Evolutionary conservation across 768 basidiomycete genomes (phyloP), one percentile per base, ranked within the genome.

Genomic region (Astraeus odoratus): DNA sequence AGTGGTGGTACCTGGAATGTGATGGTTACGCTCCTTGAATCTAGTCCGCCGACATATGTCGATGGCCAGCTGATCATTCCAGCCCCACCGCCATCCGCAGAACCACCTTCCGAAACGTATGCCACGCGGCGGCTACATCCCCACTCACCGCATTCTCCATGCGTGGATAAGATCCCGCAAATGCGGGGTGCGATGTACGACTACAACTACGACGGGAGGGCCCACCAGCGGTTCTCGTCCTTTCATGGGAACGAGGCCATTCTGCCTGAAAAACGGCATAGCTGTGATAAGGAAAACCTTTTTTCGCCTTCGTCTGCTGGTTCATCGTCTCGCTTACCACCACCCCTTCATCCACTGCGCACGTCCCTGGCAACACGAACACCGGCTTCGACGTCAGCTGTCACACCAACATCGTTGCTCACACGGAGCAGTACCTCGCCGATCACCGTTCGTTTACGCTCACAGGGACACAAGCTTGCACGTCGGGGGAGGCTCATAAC

Each of bases 1-100:
- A 54, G 34, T 33, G 22, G 4, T 24, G 48, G 39, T n/a, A 37
- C 44, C 8, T 61, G 57, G 80, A 67, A 72, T 39, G 62, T 81
- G 38, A 60, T 69, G 18, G 67, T 83, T 7, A 67, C 68, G 3
- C 58, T 80, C 1, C 61, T 75, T 10, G 73, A 75, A 48, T 63
- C 73, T 39, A 79, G 78, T 51, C 69, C 75, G 0, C 75, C 76
- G 5, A 74, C 78, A 7, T 71, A 61, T 57, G 52, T 80, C 24
- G 74, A 79, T 53, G 72, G 74, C 1, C 69, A 68, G 0, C 63
- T 80, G 8, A 43, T 76, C 23, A 67, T 60, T 1, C 67, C 70
- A 27, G 64, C 56, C 29, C 51, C 38, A 18, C 52, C 23, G 46
- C 26, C 35, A 23, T 34, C 22, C 31, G 18, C 37, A 20, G 33